These are phyloP conservation scores for Hanseniaspora meyeri DNA, from an alignment of 805 yeast species.

Conservation along the genomic window DNA sequence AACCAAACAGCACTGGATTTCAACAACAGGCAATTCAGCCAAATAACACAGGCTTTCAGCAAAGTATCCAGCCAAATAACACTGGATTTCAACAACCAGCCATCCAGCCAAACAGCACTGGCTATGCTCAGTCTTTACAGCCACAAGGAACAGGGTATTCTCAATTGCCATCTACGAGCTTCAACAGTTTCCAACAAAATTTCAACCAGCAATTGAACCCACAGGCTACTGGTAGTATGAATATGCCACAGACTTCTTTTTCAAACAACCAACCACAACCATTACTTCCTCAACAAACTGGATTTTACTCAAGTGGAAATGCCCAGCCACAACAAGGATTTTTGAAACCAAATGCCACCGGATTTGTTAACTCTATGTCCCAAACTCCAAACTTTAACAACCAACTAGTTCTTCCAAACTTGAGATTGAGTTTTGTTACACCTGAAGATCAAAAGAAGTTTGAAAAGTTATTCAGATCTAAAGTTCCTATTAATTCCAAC, in stretches of 20 bases:
- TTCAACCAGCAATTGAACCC: conserved; percentile 17
- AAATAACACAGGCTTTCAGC: conserved; percentile 15
- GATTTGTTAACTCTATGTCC: conserved; percentile 34
- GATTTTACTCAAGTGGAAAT: conserved; percentile 32
- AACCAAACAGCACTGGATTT: neutral
- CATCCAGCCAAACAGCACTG: conserved; percentile 16
- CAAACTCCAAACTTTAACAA: conserved; percentile 37
- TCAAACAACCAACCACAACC: conserved; percentile 20
- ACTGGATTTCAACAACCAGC: conserved; percentile 18
- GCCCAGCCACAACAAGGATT: conserved; percentile 22
- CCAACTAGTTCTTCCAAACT: conserved; percentile 54
- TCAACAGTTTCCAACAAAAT: conserved; percentile 4
- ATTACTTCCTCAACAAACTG: conserved; percentile 35
- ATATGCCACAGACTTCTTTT: conserved; percentile 25
- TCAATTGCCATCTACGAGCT: conserved; percentile 16
- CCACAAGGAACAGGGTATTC: conserved; percentile 26
- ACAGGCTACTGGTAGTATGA: conserved; percentile 28
- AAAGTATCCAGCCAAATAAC: conserved; percentile 16
- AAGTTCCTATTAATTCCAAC: conserved; percentile 45
- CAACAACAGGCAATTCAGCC: conserved; percentile 10
- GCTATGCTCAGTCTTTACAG: conserved; percentile 21
- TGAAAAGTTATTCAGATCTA: conserved; percentile 69
- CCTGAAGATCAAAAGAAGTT: conserved; percentile 77
- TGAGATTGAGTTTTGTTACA: conserved; percentile 73
- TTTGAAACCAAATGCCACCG: conserved; percentile 35